phyloP scores from a whole-genome alignment of 23 red algal species.

The Agarophyton chilense region DNA sequence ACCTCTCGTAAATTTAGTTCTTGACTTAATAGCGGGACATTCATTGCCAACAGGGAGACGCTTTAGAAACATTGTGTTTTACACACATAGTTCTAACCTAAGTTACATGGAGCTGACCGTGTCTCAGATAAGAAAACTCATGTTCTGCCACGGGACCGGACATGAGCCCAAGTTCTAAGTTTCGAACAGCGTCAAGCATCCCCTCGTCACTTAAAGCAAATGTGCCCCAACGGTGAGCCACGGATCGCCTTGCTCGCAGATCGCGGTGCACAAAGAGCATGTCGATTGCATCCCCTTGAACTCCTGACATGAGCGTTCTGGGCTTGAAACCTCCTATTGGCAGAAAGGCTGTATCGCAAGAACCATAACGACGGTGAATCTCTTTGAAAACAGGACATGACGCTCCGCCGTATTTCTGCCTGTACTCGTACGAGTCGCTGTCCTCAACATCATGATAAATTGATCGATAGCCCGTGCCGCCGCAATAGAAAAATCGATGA shows the following conservation, averaged over 20 bases:
- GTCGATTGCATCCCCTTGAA: slow-evolving; percentile 57
- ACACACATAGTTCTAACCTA: slow-evolving; percentile 11
- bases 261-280: slow-evolving; percentile 60
- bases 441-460: slow-evolving; percentile 38
- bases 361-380: slow-evolving; percentile 33
- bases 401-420: slow-evolving; percentile 4
- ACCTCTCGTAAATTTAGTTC: not conserved
- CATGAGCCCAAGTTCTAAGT: slow-evolving; percentile 24
- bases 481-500: slow-evolving; percentile 65
- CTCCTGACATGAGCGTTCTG: slow-evolving; percentile 34
- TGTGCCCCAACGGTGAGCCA: slow-evolving; percentile 69
- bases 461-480: slow-evolving; percentile 59
- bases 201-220: slow-evolving; percentile 59
- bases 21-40: not conserved
- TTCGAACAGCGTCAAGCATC: slow-evolving; percentile 56
- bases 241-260: slow-evolving; percentile 5
- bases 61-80: not conserved
- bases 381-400: slow-evolving; percentile 61
- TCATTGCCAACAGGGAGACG: not conserved
- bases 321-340: slow-evolving; percentile 65
- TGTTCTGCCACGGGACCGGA: slow-evolving; percentile 46
- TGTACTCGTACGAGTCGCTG: slow-evolving; percentile 12
- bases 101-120: slow-evolving; percentile 58
- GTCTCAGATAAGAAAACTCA: slow-evolving; percentile 55
- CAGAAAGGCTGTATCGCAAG: slow-evolving; percentile 57